These are phyloP conservation scores for Microdochium bolleyi DNA, from an alignment of 2,329 filamentous ascomycete genomes.

Conservation along the genomic window DNA sequence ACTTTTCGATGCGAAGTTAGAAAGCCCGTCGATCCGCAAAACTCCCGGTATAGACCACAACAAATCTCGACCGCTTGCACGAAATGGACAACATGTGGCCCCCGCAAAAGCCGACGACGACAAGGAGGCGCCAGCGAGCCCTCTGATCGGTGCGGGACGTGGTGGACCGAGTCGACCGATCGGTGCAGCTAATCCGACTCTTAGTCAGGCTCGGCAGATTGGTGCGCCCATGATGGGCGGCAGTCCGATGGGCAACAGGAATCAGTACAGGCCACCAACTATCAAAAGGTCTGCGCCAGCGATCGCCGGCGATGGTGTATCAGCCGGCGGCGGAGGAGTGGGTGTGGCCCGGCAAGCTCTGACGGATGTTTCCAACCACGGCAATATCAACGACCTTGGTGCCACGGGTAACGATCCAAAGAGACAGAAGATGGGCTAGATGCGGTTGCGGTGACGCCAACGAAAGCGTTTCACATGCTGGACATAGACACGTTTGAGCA, in stretches of 20 bases:
- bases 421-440: conserved; percentile 37
- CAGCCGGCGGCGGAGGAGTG: conserved; percentile 5
- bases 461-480: background rate
- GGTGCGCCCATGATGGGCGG: conserved; percentile 45
- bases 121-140: conserved; percentile 14
- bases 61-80: conserved; percentile 64
- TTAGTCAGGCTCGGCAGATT: conserved; percentile 48
- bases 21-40: conserved; percentile 80
- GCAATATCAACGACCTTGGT: conserved; percentile 13
- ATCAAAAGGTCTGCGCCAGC: conserved; percentile 41
- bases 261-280: conserved; percentile 50
- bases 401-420: conserved; percentile 36
- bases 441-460: background rate
- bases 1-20: conserved; percentile 64
- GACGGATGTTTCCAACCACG: conserved; percentile 42
- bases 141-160: conserved; percentile 2
- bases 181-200: conserved; percentile 41
- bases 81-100: conserved; percentile 43
- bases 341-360: conserved; percentile 31
- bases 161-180: conserved; percentile 9
- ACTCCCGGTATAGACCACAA: conserved; percentile 81
- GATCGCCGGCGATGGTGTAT: conserved; percentile 6
- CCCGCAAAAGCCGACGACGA: conserved; percentile 22
- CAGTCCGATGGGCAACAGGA: conserved; percentile 51
- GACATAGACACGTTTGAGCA: background rate